phyloP scores from a whole-genome alignment of 164 flowering plant genomes.

The Tinospora cordifolia region DNA sequence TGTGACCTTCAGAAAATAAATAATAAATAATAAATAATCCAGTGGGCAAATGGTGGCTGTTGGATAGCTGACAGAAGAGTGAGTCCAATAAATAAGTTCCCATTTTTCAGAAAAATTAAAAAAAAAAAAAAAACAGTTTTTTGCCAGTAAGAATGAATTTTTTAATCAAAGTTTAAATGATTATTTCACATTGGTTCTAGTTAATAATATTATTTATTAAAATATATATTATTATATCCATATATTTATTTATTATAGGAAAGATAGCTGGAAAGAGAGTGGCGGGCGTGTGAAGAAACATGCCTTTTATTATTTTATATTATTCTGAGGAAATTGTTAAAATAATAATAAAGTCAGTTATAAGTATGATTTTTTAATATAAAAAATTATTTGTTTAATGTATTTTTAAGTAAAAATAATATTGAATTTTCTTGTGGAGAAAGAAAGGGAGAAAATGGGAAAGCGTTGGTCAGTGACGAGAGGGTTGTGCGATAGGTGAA shows the following conservation, averaged over 20 bases:
- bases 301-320: not conserved
- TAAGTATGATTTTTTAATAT: no score
- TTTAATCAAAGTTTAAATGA: not conserved
- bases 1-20: not conserved
- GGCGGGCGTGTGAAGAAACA: conserved; percentile 5
- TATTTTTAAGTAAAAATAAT: not conserved
- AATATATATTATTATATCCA: not conserved
- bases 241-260: not conserved
- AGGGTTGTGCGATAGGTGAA: not conserved
- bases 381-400: not conserved
- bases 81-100: not conserved
- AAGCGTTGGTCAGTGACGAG: not conserved
- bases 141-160: not conserved
- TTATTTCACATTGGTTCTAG: conserved; percentile 2
- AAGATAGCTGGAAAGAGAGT: not conserved
- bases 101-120: not conserved
- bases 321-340: no score
- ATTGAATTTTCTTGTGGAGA: not conserved
- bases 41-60: not conserved
- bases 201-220: not conserved
- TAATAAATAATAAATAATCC: not conserved
- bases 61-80: not conserved
- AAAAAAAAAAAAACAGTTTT: not conserved
- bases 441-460: not conserved
- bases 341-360: no score